Conservation (phyloP, 805 yeast genomes). For the Zygoascus bituminiphila region DNA sequence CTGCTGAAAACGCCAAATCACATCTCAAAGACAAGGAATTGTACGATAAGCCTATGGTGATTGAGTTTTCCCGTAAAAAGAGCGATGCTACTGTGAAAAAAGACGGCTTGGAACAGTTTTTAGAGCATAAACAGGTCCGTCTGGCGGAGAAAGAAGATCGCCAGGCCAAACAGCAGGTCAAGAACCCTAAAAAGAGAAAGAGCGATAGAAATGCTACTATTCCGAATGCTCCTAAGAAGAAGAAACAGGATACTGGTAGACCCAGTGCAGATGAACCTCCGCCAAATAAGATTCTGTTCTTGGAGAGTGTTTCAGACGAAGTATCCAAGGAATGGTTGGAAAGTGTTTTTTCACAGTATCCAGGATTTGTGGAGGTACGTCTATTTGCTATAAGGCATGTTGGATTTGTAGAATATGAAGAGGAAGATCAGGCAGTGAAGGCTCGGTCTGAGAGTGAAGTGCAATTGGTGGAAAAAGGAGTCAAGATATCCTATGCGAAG, state of each 20-base stretch:
- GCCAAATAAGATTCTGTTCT: conserved; percentile 60
- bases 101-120: conserved; percentile 4
- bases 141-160: conserved; percentile 8
- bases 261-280: conserved; percentile 31
- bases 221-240: conserved; percentile 1
- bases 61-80: conserved; percentile 39
- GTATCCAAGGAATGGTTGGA: conserved; percentile 36
- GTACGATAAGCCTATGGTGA: conserved; percentile 41
- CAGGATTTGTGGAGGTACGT: conserved; percentile 62
- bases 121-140: conserved; percentile 6
- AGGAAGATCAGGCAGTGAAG: conserved; percentile 42
- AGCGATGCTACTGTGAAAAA: conserved; percentile 41
- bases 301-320: conserved; percentile 53
- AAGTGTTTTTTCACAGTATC: conserved; percentile 38
- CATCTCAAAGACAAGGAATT: conserved; percentile 35
- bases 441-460: conserved; percentile 29
- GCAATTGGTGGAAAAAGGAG: conserved; percentile 20
- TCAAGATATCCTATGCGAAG: conserved; percentile 29
- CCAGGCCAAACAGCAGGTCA: conserved; percentile 6
- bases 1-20: conserved; percentile 41
- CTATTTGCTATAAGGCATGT: conserved; percentile 58
- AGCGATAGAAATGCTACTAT: background rate
- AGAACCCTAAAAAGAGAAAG: conserved; percentile 6
- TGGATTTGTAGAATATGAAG: conserved; percentile 73
- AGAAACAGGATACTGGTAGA: conserved; percentile 4